These are phyloP conservation scores for Atkinsonella texensis DNA, from an alignment of 2,329 filamentous ascomycete species.

Conservation along the genomic window DNA sequence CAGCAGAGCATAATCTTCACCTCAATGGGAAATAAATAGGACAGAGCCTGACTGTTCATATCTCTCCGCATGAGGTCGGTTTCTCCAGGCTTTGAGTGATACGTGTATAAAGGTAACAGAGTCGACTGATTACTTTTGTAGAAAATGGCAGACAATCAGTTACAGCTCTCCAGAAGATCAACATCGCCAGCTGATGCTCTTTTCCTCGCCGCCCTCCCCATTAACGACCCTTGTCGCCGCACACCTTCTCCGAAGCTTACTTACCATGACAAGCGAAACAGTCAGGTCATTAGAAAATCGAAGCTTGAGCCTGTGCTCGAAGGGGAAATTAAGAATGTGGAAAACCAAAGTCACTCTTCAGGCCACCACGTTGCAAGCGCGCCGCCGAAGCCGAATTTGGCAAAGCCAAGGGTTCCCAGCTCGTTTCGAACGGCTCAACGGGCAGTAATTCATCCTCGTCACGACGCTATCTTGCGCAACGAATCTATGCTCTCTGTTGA, in stretches of 20 bases:
- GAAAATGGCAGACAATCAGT: slow-evolving; percentile 1
- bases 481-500: slow-evolving; percentile 7
- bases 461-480: not conserved
- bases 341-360: not conserved
- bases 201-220: not conserved
- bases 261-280: slow-evolving; percentile 1
- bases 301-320: slow-evolving; percentile 6
- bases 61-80: not conserved
- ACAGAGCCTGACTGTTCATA: not conserved
- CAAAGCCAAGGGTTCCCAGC: slow-evolving; percentile 4
- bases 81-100: not conserved
- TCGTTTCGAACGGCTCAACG: not conserved
- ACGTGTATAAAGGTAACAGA: not conserved
- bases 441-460: not conserved
- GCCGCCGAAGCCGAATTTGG: slow-evolving; percentile 4
- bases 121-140: not conserved
- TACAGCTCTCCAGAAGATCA: not conserved
- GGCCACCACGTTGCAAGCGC: not conserved
- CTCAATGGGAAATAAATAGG: not conserved
- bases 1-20: no score
- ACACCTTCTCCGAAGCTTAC: slow-evolving; percentile 4
- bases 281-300: slow-evolving; percentile 1
- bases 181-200: slow-evolving; percentile 2
- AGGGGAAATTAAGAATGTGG: not conserved
- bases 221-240: slow-evolving; percentile 2